Conservation (phyloP, 371 early-diverging fungal species). For the Lichtheimia corymbifera region DNA sequence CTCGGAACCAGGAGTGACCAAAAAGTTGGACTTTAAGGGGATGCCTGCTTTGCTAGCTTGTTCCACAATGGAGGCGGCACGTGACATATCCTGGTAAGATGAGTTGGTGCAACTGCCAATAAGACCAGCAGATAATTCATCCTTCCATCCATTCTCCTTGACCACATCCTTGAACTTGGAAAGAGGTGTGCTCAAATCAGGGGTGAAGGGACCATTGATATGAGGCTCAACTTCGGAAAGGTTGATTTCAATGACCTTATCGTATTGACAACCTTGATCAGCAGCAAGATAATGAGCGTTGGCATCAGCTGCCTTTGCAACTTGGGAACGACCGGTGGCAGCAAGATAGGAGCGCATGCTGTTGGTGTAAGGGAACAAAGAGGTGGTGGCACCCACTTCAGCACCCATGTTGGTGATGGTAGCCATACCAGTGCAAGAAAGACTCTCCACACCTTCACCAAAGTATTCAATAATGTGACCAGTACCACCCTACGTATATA, state of each 20-base stretch:
- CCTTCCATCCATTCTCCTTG: slow-evolving; percentile 84
- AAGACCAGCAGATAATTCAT: slow-evolving; percentile 83
- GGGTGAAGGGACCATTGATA: slow-evolving; percentile 97
- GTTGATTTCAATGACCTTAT: slow-evolving; percentile 91
- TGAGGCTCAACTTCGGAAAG: slow-evolving; percentile 89
- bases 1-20: slow-evolving; percentile 96
- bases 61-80: slow-evolving; percentile 82
- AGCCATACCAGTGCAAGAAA: slow-evolving; percentile 94
- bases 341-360: slow-evolving; percentile 81
- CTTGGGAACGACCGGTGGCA: slow-evolving; percentile 73
- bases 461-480: slow-evolving; percentile 93
- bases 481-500: slow-evolving; percentile 81
- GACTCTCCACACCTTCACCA: slow-evolving; percentile 81
- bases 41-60: slow-evolving; percentile 85
- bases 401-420: slow-evolving; percentile 97
- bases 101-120: slow-evolving; percentile 97
- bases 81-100: slow-evolving; percentile 95
- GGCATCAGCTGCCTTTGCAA: slow-evolving; percentile 75
- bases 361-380: slow-evolving; percentile 82
- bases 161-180: slow-evolving; percentile 79
- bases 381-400: slow-evolving; percentile 93
- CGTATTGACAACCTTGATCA: slow-evolving; percentile 66
- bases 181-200: slow-evolving; percentile 91
- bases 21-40: slow-evolving; percentile 78
- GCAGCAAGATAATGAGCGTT: slow-evolving; percentile 53